A percentile compares a stretch with the other conserved stretches of the same genome.
These are phyloP conservation scores for Setomelanomma holmii DNA, from an alignment of 2,329 filamentous ascomycete genomes.

Conservation along the genomic window DNA sequence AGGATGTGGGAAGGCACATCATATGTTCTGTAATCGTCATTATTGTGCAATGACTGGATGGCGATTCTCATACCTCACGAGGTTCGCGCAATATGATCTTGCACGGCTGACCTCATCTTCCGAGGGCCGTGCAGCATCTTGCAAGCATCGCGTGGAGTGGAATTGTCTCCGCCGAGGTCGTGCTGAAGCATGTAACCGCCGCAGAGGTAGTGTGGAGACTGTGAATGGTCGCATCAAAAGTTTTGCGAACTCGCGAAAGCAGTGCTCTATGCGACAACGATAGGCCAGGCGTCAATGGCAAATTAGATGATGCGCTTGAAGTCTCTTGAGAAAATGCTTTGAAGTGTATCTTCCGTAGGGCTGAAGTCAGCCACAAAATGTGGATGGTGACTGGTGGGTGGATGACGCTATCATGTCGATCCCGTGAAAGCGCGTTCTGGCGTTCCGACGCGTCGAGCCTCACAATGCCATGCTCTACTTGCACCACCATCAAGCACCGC, in stretches of 20 bases:
- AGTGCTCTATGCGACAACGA: not conserved
- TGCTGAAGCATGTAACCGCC: constrained; percentile 18
- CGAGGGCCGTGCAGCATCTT: constrained; percentile 35
- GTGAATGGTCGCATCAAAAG: constrained; percentile 34
- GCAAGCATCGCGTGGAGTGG: constrained; percentile 29
- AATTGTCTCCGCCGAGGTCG: constrained; percentile 23
- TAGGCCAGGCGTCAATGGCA: no score
- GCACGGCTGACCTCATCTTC: constrained; percentile 61
- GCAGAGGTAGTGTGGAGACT: constrained; percentile 24
- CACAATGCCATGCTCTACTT: constrained; percentile 4
- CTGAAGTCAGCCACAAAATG: constrained; percentile 18
- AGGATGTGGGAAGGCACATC: constrained; percentile 90
- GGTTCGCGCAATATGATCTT: constrained; percentile 64
- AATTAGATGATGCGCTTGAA: not conserved
- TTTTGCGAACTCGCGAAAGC: constrained; percentile 6
- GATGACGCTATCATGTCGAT: constrained; percentile 39
- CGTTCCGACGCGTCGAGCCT: constrained; percentile 29
- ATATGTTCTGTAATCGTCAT: constrained; percentile 67
- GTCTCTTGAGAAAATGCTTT: no score
- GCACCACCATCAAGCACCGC: constrained; percentile 2
- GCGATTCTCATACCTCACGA: constrained; percentile 57
- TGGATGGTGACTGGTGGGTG: constrained; percentile 18
- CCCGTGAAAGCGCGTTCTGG: constrained; percentile 40
- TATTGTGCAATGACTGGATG: constrained; percentile 33
- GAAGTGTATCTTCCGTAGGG: not conserved